Percentiles rank a stretch among this genome's conserved stretches.
These are phyloP conservation scores for Ustilago shanxiensis DNA, from an alignment of 1,284 basidiomycete genomes.

Conservation along the genomic window DNA sequence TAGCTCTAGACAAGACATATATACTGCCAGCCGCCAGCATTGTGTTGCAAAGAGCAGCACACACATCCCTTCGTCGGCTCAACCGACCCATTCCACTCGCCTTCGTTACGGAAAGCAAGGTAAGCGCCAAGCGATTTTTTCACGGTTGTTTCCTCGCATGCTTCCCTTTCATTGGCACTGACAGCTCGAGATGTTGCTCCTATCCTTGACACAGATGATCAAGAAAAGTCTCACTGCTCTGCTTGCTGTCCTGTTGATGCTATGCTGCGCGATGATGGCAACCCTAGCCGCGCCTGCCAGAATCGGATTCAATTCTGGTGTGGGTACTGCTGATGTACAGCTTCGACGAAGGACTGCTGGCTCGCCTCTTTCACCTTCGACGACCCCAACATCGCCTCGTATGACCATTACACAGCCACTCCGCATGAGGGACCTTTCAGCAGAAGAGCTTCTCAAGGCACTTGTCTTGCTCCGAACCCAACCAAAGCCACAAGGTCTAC, in stretches of 20 bases:
- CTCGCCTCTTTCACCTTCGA: background rate
- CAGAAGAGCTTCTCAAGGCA: slow-evolving; percentile 22
- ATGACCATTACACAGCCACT: background rate
- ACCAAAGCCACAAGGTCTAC: background rate
- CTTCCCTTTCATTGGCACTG: no score
- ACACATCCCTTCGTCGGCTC: no score
- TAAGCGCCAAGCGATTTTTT: no score
- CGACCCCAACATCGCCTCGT: background rate
- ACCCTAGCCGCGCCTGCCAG: background rate
- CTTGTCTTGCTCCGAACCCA: slow-evolving; percentile 8
- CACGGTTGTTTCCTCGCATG: no score
- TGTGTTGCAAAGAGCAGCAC: no score
- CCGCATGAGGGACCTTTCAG: background rate
- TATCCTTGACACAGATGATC: background rate
- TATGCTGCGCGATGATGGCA: background rate
- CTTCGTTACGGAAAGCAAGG: no score
- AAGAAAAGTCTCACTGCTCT: background rate
- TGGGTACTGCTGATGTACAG: background rate
- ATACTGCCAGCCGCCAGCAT: no score
- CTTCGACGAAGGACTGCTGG: background rate
- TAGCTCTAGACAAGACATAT: no score
- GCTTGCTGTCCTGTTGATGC: background rate
- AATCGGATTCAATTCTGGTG: background rate
- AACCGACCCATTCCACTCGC: no score
- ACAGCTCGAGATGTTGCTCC: background rate